Base-by-base conservation (phyloP, 163 green algal species). In the Coccomyxa subellipsoidea region DNA sequence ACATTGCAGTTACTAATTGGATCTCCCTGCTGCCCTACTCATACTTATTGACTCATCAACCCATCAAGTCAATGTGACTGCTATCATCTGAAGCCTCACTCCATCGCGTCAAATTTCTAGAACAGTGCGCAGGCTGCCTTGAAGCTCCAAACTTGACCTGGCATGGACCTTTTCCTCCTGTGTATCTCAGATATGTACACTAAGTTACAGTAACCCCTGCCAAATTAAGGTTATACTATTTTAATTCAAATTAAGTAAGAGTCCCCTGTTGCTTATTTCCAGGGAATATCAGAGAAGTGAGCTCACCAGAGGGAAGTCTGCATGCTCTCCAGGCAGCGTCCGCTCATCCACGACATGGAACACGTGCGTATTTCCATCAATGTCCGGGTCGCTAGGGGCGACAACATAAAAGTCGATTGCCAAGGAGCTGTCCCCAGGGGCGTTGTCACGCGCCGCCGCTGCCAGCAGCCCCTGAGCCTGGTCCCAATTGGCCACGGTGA, bases 291-390 rank as follows among this genome's bases (percentile, higher is more conserved):
- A 54, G 32, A 39, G 27, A 47, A 54, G 29, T 76, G n/a, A 32
- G 21, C 70, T 77, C 29, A 85, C 81, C 38, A 69, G 37, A 66
- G 81, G 81, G 38, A 82, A 85, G 38, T 34, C n/a, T 21, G 38
- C 76, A 32, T 76, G 81, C 39, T 85, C 81, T 18, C 81, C 81
- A 29, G 81, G 81, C 0, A 85, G 53, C 4, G n/a, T 76, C 9
- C 81, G 37, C 15, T 38, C 36, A 34, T 85, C 81, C 71, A 85
- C 70, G 0, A 85, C 81, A 37, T 34, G 47, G 73, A 85, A 77
- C n/a, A 39, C 40, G 1, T 85, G 81, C 1, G 69, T 54, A 31
- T 36, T 77, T 25, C 53, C 73, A 32, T 80, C 31, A 0, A 84
- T 80, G 54, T 80, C n/a, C 70, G 77, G 31, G 70, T 76, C 29